Conservation (phyloP, 345 rosid species). For the Sonneratia alba region DNA sequence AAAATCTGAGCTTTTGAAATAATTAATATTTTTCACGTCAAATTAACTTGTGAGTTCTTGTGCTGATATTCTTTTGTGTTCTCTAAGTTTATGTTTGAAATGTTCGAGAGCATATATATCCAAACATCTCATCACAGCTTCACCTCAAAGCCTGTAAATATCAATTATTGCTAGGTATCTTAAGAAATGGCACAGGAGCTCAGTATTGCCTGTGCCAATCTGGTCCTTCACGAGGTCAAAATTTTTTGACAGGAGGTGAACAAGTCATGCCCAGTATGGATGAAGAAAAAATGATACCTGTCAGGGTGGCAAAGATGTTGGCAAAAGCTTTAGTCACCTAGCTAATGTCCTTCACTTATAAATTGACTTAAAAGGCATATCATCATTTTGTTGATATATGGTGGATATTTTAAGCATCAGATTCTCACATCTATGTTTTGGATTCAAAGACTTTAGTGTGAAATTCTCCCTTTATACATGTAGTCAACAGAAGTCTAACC, state of each 20-base stretch:
- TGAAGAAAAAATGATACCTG: neutral
- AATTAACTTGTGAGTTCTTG: too few species aligned
- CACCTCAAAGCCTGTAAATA: neutral
- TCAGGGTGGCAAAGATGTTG: neutral
- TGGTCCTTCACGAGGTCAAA: conserved; percentile 2
- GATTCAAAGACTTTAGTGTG: neutral
- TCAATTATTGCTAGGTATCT: neutral
- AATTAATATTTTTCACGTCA: too few species aligned
- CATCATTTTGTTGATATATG: neutral
- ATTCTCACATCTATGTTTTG: neutral
- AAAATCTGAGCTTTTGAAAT: too few species aligned
- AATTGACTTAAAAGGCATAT: neutral
- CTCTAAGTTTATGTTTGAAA: neutral
- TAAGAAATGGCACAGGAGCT: neutral
- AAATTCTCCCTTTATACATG: neutral
- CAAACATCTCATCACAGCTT: neutral
- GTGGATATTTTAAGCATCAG: neutral
- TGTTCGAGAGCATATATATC: neutral
- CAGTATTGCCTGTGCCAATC: neutral
- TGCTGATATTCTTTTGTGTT: neutral
- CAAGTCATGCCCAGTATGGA: neutral
- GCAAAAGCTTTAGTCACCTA: neutral
- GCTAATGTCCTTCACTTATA: neutral
- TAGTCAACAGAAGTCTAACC: neutral
- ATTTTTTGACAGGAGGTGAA: neutral